phyloP scores from a whole-genome alignment of 2,329 filamentous ascomycete species.

The Penicillium sp. region DNA sequence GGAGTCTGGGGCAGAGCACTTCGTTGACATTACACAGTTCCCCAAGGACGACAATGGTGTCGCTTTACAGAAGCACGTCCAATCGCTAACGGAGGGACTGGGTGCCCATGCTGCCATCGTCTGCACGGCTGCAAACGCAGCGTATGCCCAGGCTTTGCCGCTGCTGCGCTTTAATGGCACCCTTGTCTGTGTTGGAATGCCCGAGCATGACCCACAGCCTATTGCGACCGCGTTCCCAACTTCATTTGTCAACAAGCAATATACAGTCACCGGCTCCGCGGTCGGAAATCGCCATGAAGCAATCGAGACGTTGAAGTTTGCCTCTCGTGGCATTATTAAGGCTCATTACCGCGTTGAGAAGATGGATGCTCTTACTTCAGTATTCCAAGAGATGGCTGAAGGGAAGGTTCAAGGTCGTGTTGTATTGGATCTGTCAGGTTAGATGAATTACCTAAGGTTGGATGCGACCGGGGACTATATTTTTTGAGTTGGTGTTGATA shows the following conservation, averaged over 20 bases:
- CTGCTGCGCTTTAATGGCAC: slow-evolving; percentile 58
- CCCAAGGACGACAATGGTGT: slow-evolving; percentile 53
- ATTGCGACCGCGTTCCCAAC: slow-evolving; percentile 55
- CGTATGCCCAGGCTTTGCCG: slow-evolving; percentile 56
- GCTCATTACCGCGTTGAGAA: slow-evolving; percentile 51
- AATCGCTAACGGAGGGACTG: slow-evolving; percentile 58
- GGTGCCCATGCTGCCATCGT: slow-evolving; percentile 63
- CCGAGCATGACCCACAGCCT: slow-evolving; percentile 52
- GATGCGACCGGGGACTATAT: background rate
- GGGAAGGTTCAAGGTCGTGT: slow-evolving; percentile 54
- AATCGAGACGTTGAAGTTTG: slow-evolving; percentile 55
- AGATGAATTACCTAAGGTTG: background rate
- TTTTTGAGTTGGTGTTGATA: no score
- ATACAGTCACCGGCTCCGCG: slow-evolving; percentile 55
- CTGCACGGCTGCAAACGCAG: slow-evolving; percentile 56
- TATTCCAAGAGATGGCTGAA: slow-evolving; percentile 53
- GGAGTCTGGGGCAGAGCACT: slow-evolving; percentile 69
- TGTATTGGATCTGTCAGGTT: slow-evolving; percentile 50
- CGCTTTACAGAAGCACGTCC: slow-evolving; percentile 61
- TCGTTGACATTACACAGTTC: slow-evolving; percentile 66
- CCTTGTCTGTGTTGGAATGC: slow-evolving; percentile 59
- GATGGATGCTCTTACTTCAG: slow-evolving; percentile 54
- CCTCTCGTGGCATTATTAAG: slow-evolving; percentile 54
- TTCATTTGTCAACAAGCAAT: slow-evolving; percentile 49
- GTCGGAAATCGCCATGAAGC: slow-evolving; percentile 59